phyloP scores from a whole-genome alignment of 441 rosid genomes.

The Adansonia grandidieri region DNA sequence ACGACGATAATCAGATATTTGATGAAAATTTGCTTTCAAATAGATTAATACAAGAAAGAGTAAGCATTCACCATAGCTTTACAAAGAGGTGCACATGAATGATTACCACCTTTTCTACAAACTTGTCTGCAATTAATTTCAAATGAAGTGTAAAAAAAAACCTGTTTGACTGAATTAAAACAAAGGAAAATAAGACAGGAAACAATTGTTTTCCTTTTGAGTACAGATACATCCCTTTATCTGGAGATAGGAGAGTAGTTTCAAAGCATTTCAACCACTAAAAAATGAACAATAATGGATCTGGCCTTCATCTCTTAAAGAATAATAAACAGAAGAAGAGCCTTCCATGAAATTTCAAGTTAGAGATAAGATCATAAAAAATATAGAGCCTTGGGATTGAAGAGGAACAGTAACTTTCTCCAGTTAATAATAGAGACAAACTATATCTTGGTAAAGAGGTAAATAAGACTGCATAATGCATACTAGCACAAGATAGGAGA shows the following conservation, averaged over 20 bases:
- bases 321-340: constrained; percentile 18
- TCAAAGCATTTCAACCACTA: background rate
- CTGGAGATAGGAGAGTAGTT: background rate
- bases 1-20: background rate
- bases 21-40: background rate
- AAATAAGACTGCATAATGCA: background rate
- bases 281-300: background rate
- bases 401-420: background rate
- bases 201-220: too few relatives aligned
- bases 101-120: background rate
- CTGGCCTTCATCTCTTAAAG: background rate
- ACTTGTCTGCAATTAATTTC: background rate
- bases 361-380: constrained; percentile 13
- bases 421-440: background rate
- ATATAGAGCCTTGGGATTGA: constrained; percentile 7
- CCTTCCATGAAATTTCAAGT: constrained; percentile 16
- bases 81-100: background rate
- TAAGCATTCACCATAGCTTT: background rate
- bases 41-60: background rate
- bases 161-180: background rate
- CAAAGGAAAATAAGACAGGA: too few relatives aligned
- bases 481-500: too few relatives aligned
- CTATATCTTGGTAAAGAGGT: background rate
- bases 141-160: background rate
- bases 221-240: background rate